Base-by-base conservation (phyloP, 176 grass and related monocot species). In the Elymus sibiricus region DNA sequence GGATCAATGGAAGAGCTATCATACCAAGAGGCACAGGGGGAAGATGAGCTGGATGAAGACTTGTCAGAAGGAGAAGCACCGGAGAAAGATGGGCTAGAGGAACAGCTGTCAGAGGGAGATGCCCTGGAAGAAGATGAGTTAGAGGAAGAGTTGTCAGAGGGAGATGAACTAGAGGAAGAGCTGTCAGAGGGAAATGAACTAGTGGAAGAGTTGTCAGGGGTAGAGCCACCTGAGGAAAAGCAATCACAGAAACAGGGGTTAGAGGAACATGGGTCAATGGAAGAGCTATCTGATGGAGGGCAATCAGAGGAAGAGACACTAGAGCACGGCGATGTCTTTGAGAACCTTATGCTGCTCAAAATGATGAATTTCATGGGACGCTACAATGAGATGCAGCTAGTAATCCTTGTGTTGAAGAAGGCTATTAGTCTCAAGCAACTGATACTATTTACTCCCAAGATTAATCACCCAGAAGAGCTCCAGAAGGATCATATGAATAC, bases 371-470 rank as follows among this genome's bases (percentile, higher is more conserved):
- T 84, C 31, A 64, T n/a, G 19, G 49, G 74, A 22, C 0, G 2
- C 40, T 1, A 11, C 13, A 34, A 12, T 40, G 87, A 79, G 42
- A 24, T 83, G 9, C 51, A 62, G 39, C 51, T 83, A 28, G 40
- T 88, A 58, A 42, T n/a, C 27, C 78, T 79, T 73, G 25, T 74
- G 12, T 42, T 84, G 65, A 74, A 76, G 31, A 88, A 88, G 14
- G 76, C 87, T 64, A 55, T 2, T 79, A 21, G 17, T 22, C 71
- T 74, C 13, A 47, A 49, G 7, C 71, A 19, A 34, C 28, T 77
- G 74, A 34, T 32, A 35, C 17, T 56, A 22, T 56, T 77, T 35
- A 35, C 28, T n/a, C 74, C 74, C 10, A 7, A 2, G 53, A 77
- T 24, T 17, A 47, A 77, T 56, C 74, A 31, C 16, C 70, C 12